Evolutionary conservation across 495 filamentous ascomycete genomes (phyloP), one percentile per base, ranked within the genome.

Genomic region (Sporormia fimetaria): DNA sequence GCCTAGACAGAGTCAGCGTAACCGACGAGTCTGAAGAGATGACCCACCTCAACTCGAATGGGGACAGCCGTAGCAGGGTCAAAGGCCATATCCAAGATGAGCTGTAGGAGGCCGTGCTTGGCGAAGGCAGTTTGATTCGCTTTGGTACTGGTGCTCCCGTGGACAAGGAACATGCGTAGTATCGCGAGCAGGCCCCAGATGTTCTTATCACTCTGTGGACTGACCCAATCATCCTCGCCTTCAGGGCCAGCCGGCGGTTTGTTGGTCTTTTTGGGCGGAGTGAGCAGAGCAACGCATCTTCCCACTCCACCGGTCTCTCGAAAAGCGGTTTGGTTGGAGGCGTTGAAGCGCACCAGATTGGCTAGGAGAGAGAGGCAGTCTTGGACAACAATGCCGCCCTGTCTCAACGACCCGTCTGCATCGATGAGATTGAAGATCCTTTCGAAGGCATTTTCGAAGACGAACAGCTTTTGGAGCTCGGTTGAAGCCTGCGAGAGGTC

Each of bases 281-380:
- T 50, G 8, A 96, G 68, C 16, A 96, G 65, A 17, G 69, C 73
- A 15, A 77, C 74, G 32, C 94, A 60, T 55, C 76, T 79, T 21
- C 76, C 70, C 16, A 94, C 74, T 52, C 79, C 88, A 0, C 85
- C 87, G 24, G 81, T 88, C 58, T 98, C 92, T 33, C 90, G 70
- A 56, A 98, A 95, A 48, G 85, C 80, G 23, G 83, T 87, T 60
- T 96, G 92, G 56, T 96, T 98, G 16, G 87, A 84, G 16, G 77
- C 67, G 57, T 95, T 96, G 44, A 87, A 71, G 29, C 79, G 75
- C n/a, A 96, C 66, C 15, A 98, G 71, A 56, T 95, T 94, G 21
- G 85, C 85, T 12, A 96, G 70, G 36, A 98, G 67, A 25, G 88
- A 83, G n/a, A 98, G 68, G 50, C 90, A 94, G 60, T 98, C 87